Conservation (phyloP, 805 yeast species). For the Saccharomycopsis malanga region DNA sequence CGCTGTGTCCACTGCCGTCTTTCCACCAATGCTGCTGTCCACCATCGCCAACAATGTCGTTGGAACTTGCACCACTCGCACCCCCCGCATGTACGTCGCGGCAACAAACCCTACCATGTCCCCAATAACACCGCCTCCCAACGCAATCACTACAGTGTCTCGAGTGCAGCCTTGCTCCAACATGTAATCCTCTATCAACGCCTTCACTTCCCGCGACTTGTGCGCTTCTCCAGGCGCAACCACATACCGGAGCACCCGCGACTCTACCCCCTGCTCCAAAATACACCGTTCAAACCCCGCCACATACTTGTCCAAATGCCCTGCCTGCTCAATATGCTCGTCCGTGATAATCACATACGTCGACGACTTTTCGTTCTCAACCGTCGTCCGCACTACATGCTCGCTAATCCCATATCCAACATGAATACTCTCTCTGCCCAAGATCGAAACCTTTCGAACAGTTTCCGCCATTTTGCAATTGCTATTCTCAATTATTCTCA, state of each 20-base stretch:
- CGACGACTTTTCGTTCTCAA: slow-evolving; percentile 62
- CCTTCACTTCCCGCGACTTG: slow-evolving; percentile 84
- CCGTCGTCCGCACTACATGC: slow-evolving; percentile 64
- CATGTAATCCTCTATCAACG: slow-evolving; percentile 84
- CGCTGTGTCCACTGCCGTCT: slow-evolving; percentile 96
- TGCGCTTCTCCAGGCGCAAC: slow-evolving; percentile 92
- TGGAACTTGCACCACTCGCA: slow-evolving; percentile 87
- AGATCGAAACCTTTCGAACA: slow-evolving; percentile 60
- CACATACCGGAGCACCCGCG: slow-evolving; percentile 65
- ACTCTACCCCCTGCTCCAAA: slow-evolving; percentile 32
- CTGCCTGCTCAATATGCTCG: slow-evolving; percentile 63
- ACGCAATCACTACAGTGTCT: slow-evolving; percentile 88
- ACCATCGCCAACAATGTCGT: slow-evolving; percentile 95
- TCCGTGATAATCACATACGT: slow-evolving; percentile 92
- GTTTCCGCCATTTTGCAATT: no score
- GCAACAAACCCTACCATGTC: slow-evolving; percentile 99
- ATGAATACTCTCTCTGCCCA: slow-evolving; percentile 79
- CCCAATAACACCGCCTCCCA: slow-evolving; percentile 98
- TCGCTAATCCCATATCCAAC: slow-evolving; percentile 78
- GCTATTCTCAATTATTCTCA: no score
- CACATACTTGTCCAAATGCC: slow-evolving; percentile 46
- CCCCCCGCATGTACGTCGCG: slow-evolving; percentile 99
- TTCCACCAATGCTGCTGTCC: slow-evolving; percentile 96
- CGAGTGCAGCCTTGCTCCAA: slow-evolving; percentile 83
- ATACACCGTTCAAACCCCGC: slow-evolving; percentile 34